Percentiles rank a stretch among this genome's conserved stretches.
Evolutionary conservation across 345 rosid genomes (phyloP).

Genomic region (Hibiscus tridactylites): DNA sequence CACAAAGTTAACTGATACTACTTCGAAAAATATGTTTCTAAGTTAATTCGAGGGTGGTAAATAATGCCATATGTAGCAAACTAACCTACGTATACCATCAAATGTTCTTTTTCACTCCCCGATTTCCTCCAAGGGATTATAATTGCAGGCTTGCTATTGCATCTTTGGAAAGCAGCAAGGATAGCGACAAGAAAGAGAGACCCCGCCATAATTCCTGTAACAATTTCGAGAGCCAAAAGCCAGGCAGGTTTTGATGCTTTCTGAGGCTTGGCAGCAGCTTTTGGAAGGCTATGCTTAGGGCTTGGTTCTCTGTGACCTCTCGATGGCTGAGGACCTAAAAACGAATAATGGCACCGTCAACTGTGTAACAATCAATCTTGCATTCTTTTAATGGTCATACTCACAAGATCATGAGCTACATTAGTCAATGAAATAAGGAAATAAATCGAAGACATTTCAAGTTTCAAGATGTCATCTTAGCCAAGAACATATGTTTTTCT

Average conservation of each 20-base stretch:
- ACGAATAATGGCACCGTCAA: conserved; percentile 10
- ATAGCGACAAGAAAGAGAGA: conserved; percentile 49
- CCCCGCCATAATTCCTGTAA: conserved; percentile 73
- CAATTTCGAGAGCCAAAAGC: conserved; percentile 76
- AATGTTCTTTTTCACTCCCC: conserved; percentile 61
- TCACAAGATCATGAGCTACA: not conserved
- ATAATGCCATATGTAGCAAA: conserved; percentile 7
- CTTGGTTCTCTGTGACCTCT: conserved; percentile 32
- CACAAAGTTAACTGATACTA: not conserved
- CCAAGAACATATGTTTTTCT: not conserved
- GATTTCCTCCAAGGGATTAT: conserved; percentile 98
- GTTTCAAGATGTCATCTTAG: not conserved
- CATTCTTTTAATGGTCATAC: not conserved
- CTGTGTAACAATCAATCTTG: not conserved
- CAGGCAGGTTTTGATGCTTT: conserved; percentile 61
- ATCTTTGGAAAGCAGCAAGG: conserved; percentile 58
- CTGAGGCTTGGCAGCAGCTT: conserved; percentile 40
- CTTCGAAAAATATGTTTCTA: not conserved
- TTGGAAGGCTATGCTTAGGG: conserved; percentile 41
- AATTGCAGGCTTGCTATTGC: conserved; percentile 63
- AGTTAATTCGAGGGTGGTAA: not conserved
- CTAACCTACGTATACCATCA: conserved; percentile 65
- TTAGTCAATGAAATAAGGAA: not conserved
- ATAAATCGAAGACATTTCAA: not conserved
- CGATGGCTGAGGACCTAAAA: conserved; percentile 37